Evolutionary conservation across 2,329 filamentous ascomycete genomes (phyloP), one percentile per base, ranked within the genome.

Genomic region (Lomentospora prolificans): DNA sequence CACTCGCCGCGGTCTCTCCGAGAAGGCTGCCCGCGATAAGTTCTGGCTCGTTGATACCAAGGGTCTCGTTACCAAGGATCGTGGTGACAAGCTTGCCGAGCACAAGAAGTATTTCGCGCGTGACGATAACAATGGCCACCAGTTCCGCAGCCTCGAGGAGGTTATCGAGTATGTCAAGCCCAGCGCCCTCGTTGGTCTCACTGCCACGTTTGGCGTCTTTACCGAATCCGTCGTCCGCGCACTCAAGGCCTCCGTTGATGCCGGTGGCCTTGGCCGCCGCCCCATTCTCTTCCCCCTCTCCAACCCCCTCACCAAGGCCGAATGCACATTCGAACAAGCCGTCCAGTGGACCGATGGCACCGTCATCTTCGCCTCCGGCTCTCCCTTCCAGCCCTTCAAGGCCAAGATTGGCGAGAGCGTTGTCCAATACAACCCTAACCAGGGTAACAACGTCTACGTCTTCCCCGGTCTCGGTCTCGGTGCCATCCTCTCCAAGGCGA

Each of bases 31-130:
- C 57, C 85, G 85, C 64, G 83, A 86, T 67, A 94, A 94, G 77
- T 97, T 99, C 81, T 97, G 87, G 83, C 88, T 99, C 51, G 91
- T 97, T 58, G 94, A 97, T 75, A 96, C 90, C 66, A 92, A 94
- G 77, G 94, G 94, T 64, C 85, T 99, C 22, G 92, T 99, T 54
- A 96, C 94, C 60, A 79, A 80, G 59, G 92, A 99, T 75, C 89
- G 94, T 58, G 92, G 92, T 56, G 94, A 97, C 76, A 89, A 86
- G 70, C 84, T 99, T 41, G 90, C 92, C 36, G 87, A 96, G 64
- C 94, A 99, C 73, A 89, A 89, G 73, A 82, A 85, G 72, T 84
- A 86, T 70, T 86, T 86, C 64, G 81, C 83, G 30, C 79, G 83
- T 54, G 71, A 70, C 14, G 82, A 86, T 69, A 86, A 85, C 70